phyloP scores from a whole-genome alignment of 805 yeast genomes.

The Diddensiella santjacobensis region DNA sequence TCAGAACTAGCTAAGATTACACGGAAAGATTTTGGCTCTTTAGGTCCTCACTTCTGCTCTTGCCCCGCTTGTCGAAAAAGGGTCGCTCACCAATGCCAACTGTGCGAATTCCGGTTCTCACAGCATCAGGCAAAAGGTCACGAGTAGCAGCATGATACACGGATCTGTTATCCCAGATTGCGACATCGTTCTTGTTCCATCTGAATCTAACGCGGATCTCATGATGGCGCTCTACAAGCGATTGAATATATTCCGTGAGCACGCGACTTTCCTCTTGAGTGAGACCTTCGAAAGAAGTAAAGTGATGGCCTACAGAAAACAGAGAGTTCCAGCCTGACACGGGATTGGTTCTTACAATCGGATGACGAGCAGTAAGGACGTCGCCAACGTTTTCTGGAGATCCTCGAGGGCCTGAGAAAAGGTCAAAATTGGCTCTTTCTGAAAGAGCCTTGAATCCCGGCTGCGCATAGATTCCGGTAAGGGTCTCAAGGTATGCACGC shows the following conservation, averaged over 20 bases:
- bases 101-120: slow-evolving; percentile 30
- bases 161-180: slow-evolving; percentile 76
- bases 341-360: slow-evolving; percentile 62
- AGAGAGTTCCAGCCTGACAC: slow-evolving; percentile 61
- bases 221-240: slow-evolving; percentile 45
- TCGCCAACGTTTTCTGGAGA: slow-evolving; percentile 31
- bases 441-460: slow-evolving; percentile 19
- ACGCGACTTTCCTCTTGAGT: slow-evolving; percentile 48
- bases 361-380: slow-evolving; percentile 40
- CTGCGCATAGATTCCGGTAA: slow-evolving; percentile 24
- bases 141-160: slow-evolving; percentile 60
- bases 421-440: slow-evolving; percentile 15
- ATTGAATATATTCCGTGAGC: slow-evolving; percentile 44
- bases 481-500: slow-evolving; percentile 44
- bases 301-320: slow-evolving; percentile 50
- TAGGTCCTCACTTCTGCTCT: slow-evolving; percentile 13
- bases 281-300: slow-evolving; percentile 49
- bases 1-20: not conserved
- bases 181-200: slow-evolving; percentile 70
- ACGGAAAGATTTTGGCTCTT: slow-evolving; percentile 6
- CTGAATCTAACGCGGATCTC: slow-evolving; percentile 29
- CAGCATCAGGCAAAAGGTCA: slow-evolving; percentile 36
- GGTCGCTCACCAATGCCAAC: slow-evolving; percentile 32
- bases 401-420: slow-evolving; percentile 27
- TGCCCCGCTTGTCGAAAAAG: slow-evolving; percentile 26